phyloP scores from a whole-genome alignment of 164 flowering plant genomes.

The Magnolia sinica region DNA sequence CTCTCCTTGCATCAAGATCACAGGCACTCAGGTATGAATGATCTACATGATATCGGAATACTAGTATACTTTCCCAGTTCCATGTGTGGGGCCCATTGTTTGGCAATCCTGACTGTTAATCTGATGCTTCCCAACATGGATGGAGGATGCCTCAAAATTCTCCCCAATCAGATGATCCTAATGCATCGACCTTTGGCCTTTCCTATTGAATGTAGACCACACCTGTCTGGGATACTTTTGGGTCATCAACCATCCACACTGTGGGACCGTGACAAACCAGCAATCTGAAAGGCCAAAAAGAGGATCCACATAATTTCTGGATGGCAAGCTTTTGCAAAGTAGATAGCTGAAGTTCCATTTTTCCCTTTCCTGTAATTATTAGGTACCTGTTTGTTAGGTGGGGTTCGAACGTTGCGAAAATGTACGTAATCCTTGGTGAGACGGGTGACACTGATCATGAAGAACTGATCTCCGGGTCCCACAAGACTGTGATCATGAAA shows the following conservation, averaged over 20 bases:
- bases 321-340: neutral
- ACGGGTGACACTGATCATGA: slow-evolving; percentile 88
- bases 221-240: too few relatives aligned
- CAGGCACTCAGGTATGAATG: slow-evolving; percentile 83
- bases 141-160: too few relatives aligned
- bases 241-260: too few relatives aligned
- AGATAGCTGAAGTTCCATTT: neutral
- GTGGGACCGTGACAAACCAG: too few relatives aligned
- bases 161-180: too few relatives aligned
- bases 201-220: too few relatives aligned
- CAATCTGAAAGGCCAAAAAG: too few relatives aligned
- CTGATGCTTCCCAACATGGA: too few relatives aligned
- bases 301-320: neutral
- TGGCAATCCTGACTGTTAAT: too few relatives aligned
- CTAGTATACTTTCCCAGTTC: neutral
- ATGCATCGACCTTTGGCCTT: too few relatives aligned
- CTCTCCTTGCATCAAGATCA: slow-evolving; percentile 89
- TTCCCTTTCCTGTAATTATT: neutral
- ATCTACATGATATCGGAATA: neutral
- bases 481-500: slow-evolving; percentile 76
- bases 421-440: slow-evolving; percentile 82
- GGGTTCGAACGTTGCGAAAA: slow-evolving; percentile 80
- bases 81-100: too few relatives aligned
- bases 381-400: slow-evolving; percentile 95
- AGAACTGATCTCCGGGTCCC: slow-evolving; percentile 80